Evolutionary conservation across 331 rosid species (phyloP), one percentile per base, ranked within the genome.

Genomic region (Dryas integrifolia): DNA sequence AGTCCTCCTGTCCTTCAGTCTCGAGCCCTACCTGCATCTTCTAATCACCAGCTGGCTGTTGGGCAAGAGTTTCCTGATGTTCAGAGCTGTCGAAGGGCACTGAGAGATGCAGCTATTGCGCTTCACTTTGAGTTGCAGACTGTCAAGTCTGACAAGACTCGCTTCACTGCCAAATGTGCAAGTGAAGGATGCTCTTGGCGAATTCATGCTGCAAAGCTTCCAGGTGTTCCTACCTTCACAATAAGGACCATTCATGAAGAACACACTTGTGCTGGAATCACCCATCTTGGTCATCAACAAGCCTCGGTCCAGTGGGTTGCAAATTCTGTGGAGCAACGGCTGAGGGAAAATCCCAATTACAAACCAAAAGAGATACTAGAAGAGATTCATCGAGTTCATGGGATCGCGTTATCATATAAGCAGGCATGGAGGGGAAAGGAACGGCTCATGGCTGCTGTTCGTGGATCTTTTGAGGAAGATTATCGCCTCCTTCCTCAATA

Each of bases 381-480:
- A 78, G 87, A 85, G 86, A 87, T 87, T 60, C 92, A 87, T 63
- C 82, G 81, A 3, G 72, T 58, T 69, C 92, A 87, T 58, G 92
- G 92, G 46, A 85, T 87, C 26, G 74, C 89, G 7, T 82, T 87
- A 53, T 78, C 92, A 3, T 87, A 87, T 67, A 87, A 85, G 64
- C 92, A 87, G 72, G 92, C 89, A 30, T 87, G 89, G 89, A 82
- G 92, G 80, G 92, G 92, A 38, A 85, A 83, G 80, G 89, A 86
- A 53, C 79, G 87, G 21, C 77, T 80, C 65, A 78, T 86, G 85
- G 87, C 89, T 62, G 73, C 86, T 62, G 78, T 87, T 45, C 74
- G 84, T 67, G 89, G 87, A 10, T 85, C 92, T 12, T 87, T 85
- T 53, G 92, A 87, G 72, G 82, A 83, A 80, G 92, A 75, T 59